Conservation (phyloP, 345 rosid genomes). For the Populus alba region DNA sequence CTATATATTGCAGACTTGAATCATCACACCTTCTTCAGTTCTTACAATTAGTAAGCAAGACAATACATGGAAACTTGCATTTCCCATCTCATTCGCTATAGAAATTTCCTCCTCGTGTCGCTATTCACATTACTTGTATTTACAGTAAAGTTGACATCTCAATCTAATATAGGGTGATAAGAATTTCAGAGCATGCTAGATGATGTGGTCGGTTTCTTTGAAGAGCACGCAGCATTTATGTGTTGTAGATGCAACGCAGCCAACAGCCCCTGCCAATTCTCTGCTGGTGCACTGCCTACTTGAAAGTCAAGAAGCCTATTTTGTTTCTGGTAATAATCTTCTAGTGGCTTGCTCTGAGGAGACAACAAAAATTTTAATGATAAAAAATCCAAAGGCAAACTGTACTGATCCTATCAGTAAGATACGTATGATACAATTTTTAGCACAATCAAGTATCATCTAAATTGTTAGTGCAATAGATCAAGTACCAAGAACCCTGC, state of each 20-base stretch:
- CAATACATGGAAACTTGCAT: not conserved
- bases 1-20: not conserved
- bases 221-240: not conserved
- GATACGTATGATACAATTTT: not conserved
- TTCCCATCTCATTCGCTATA: not conserved
- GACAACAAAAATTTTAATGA: conserved; percentile 8
- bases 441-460: not conserved
- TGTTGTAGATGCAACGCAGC: conserved; percentile 58
- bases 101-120: not conserved
- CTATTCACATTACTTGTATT: not conserved
- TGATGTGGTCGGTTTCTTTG: not conserved
- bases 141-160: not conserved
- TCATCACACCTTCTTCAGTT: not conserved
- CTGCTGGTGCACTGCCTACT: conserved; percentile 56
- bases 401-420: not conserved
- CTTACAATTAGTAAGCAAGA: not conserved
- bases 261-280: conserved; percentile 84
- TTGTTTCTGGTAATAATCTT: conserved; percentile 75
- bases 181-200: conserved; percentile 2
- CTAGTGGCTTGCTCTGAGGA: conserved; percentile 62
- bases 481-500: not conserved
- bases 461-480: not conserved
- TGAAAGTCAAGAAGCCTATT: conserved; percentile 75
- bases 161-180: not conserved
- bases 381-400: not conserved